phyloP scores from a whole-genome alignment of 169 alveolate species.

The Eimeria falciformis region DNA sequence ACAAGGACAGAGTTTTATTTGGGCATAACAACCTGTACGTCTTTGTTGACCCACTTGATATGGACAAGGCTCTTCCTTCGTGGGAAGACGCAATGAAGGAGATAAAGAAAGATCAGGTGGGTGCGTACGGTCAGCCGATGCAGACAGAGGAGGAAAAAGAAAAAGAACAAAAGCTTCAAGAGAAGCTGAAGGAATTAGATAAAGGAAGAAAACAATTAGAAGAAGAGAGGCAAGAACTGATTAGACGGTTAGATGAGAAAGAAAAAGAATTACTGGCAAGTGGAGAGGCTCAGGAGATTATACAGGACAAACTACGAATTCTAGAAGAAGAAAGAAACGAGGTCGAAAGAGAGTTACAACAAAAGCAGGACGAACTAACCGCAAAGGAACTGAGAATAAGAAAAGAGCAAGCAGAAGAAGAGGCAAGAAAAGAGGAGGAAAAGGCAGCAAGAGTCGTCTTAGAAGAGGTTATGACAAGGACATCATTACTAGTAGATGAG shows the following conservation, averaged over 20 bases:
- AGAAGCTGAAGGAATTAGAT: slow-evolving; percentile 72
- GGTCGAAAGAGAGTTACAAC: slow-evolving; percentile 57
- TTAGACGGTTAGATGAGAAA: slow-evolving; percentile 48
- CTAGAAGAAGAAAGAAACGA: slow-evolving; percentile 72
- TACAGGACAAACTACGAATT: slow-evolving; percentile 41
- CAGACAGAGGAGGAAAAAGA: slow-evolving; percentile 62
- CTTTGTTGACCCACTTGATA: slow-evolving; percentile 72
- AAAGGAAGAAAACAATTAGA: slow-evolving; percentile 45
- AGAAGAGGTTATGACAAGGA: slow-evolving; percentile 75
- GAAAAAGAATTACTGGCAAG: slow-evolving; percentile 71
- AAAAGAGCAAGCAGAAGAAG: slow-evolving; percentile 74
- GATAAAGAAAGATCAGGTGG: slow-evolving; percentile 74
- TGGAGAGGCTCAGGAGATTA: slow-evolving; percentile 73
- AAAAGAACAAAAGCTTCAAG: slow-evolving; percentile 57
- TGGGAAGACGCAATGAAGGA: slow-evolving; percentile 82
- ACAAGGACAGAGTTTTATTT: slow-evolving; percentile 77
- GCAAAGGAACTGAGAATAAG: slow-evolving; percentile 24
- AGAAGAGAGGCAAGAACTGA: slow-evolving; percentile 61
- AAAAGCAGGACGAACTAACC: slow-evolving; percentile 60
- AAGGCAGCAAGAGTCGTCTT: slow-evolving; percentile 70
- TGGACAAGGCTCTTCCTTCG: slow-evolving; percentile 73
- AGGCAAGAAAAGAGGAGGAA: slow-evolving; percentile 68
- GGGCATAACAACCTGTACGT: slow-evolving; percentile 78
- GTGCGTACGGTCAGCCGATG: slow-evolving; percentile 57
- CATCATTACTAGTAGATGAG: slow-evolving; percentile 73